Base-by-base conservation (phyloP, 2,329 filamentous ascomycete species). In the Sarocladium strictum region DNA sequence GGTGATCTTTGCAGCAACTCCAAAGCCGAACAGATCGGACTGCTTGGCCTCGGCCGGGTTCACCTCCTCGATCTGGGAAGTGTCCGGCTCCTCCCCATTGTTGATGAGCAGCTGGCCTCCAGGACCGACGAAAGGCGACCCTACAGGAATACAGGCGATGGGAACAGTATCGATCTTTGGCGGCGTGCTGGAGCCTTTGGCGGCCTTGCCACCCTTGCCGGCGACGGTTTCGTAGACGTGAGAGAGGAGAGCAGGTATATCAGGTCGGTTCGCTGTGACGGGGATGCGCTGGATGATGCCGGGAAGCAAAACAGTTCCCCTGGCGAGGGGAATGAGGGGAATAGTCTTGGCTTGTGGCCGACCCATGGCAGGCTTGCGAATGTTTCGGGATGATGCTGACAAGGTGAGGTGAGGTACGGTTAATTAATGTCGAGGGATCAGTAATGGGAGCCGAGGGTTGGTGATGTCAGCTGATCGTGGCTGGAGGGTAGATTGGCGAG, bases 191-290 rank as follows among this genome's bases (percentile, higher is more conserved):
- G 84, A 81, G 60, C 86, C 81, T 63, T 85, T 86, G 38, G 83
- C 81, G 32, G 87, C 78, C n/a, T n/a, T n/a, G n/a, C n/a, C n/a
- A n/a, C n/a, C 81, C 63, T 85, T 86, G 38, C 83, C 81, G 32
- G 87, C 78, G 26, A 86, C 85, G 61, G 85, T 84, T 64, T 88
- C 88, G 71, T 96, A 93, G 57, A 96, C 83, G 62, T 87, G 86
- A 19, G 91, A 89, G 55, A 99, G 84, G 43, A 97, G 82, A 52
- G 93, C 89, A 53, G 90, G 87, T 61, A 97, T 87, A 70, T 97
- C 94, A 61, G 90, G 85, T 53, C 93, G 89, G 69, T 86, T 79
- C 35, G 79, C 85, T 38, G 86, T 84, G 53, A 97, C 86, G 54
- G 90, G 85, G 60, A 97, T 88, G 62, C 92, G 87, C 62, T 96